These are phyloP conservation scores for Aquilaria malaccensis DNA, from an alignment of 345 rosid species.

Conservation along the genomic window DNA sequence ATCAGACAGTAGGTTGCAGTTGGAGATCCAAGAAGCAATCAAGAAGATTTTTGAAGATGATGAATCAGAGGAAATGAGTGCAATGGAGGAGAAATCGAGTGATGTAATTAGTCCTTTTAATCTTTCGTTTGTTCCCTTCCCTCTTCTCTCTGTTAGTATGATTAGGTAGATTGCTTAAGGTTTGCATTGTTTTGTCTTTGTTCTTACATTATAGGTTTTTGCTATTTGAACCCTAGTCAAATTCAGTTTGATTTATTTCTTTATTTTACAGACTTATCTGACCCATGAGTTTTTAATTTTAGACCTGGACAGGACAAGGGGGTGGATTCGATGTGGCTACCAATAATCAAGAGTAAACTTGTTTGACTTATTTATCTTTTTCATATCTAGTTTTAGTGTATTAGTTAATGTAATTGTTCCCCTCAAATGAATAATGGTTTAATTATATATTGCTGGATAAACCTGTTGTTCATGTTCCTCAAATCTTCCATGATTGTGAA, in stretches of 20 bases:
- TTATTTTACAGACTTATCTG: background rate
- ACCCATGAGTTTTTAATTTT: background rate
- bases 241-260: background rate
- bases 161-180: background rate
- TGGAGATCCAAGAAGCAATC: background rate
- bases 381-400: background rate
- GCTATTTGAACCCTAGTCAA: constrained; percentile 1
- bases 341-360: constrained; percentile 12
- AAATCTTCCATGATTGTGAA: background rate
- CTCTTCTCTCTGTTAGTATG: background rate
- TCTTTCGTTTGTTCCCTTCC: constrained; percentile 1
- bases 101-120: constrained; percentile 12
- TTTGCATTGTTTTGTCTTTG: background rate
- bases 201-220: background rate
- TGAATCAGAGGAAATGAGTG: constrained; percentile 3
- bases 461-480: background rate
- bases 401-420: background rate
- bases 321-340: constrained; percentile 3
- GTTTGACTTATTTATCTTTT: constrained; percentile 7
- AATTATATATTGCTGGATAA: background rate
- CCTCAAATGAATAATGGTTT: background rate
- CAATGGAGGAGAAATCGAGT: constrained; percentile 8
- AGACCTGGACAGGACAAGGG: constrained; percentile 8
- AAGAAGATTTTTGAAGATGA: background rate
- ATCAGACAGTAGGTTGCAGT: constrained; percentile 1